These are phyloP conservation scores for Tulasnella sp. DNA, from an alignment of 768 basidiomycete genomes.

Conservation along the genomic window DNA sequence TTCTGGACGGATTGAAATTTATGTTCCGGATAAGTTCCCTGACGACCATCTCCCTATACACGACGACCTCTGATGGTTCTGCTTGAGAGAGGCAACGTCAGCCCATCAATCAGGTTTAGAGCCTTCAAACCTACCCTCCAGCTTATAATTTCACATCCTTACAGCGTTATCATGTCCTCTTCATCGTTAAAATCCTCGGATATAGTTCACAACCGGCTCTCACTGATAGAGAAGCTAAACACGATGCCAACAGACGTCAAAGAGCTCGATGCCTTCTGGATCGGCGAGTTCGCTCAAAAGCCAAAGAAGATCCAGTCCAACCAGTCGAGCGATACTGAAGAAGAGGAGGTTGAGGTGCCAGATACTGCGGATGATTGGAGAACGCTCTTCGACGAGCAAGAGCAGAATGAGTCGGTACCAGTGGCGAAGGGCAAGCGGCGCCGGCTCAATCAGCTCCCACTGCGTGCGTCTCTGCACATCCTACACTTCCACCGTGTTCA, in stretches of 20 bases:
- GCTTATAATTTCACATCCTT: slow-evolving; percentile 1
- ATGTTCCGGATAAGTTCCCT: slow-evolving; percentile 53
- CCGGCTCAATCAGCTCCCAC: slow-evolving; percentile 52
- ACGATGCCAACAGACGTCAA: slow-evolving; percentile 61
- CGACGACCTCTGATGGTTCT: slow-evolving; percentile 84
- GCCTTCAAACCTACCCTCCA: slow-evolving; percentile 9
- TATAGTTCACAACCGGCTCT: slow-evolving; percentile 44
- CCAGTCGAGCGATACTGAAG: slow-evolving; percentile 28
- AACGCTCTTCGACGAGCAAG: slow-evolving; percentile 65
- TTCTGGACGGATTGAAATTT: slow-evolving; percentile 38
- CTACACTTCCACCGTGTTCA: slow-evolving; percentile 66
- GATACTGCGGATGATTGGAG: slow-evolving; percentile 58
- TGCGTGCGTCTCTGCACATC: slow-evolving; percentile 69
- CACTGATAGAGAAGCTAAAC: slow-evolving; percentile 51
- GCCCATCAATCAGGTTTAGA: slow-evolving; percentile 22
- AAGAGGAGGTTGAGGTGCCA: slow-evolving; percentile 27
- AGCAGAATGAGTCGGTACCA: slow-evolving; percentile 29
- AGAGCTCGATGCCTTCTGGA: slow-evolving; percentile 72
- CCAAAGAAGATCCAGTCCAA: background rate
- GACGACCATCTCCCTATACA: slow-evolving; percentile 63
- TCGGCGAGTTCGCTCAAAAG: slow-evolving; percentile 36
- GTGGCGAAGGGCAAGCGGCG: slow-evolving; percentile 29
- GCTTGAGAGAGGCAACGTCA: slow-evolving; percentile 57
- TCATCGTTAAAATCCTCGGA: slow-evolving; percentile 25
- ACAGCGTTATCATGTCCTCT: slow-evolving; percentile 27